Base-by-base conservation (phyloP, 1,139 yeast genomes). In the Zygoascus hellenicus region DNA sequence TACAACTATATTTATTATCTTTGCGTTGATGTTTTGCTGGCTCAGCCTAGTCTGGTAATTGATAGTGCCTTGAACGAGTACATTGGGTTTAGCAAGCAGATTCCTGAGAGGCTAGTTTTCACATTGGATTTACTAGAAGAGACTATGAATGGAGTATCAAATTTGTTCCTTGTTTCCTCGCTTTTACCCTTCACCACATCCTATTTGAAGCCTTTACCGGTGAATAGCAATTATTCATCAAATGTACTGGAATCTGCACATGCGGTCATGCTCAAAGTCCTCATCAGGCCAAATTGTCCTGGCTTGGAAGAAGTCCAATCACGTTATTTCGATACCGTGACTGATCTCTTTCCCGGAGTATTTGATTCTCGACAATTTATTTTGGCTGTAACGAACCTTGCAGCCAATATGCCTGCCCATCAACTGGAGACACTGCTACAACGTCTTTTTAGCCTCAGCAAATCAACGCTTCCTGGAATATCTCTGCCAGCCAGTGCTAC, bases 1-100 rank as follows among this genome's bases (percentile, higher is more conserved):
- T 83, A 79, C 60, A 81, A 81, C 56, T 83, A 80, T 60, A 79
- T 81, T n/a, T 77, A 78, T 54, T 70, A 75, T 42, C 64, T 80
- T 3, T 63, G 78, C 14, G 51, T 78, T 5, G 86, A 81, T 68
- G 57, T 72, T 47, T 40, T 76, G 56, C 47, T 70, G 52, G 61
- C 68, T 15, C 43, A 33, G 16, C 42, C 39, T 9, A 26, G 32
- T 13, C 29, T 17, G 15, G 17, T 6, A n/a, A 37, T 29, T 2
- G 42, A 34, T 31, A 15, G 14, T 7, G 13, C 28, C 7, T n/a
- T 30, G 19, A 22, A 17, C 16, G 28, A 35, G 5, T 17, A 39
- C 17, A 31, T 37, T 9, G 35, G 30, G 68, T 69, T 2, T 68
- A 62, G 1, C 65, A 62, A 1, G 52, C 73, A 2, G 58, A 70